Evolutionary conservation across 768 basidiomycete genomes (phyloP).

Genomic region (Cystoderma amianthinum): DNA sequence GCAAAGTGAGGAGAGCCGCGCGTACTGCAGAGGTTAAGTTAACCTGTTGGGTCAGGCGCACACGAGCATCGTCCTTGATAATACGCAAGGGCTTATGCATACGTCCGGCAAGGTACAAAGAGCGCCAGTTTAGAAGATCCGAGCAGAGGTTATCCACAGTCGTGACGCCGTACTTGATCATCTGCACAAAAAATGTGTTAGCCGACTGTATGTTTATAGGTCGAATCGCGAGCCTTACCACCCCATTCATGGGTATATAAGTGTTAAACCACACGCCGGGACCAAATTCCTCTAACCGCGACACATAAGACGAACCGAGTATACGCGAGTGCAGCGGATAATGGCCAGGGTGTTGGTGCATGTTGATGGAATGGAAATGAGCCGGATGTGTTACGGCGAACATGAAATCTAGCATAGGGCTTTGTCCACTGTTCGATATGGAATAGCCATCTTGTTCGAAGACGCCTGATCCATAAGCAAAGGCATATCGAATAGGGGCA

Average conservation of each 20-base stretch:
- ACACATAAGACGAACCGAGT: constrained; percentile 79
- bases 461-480: constrained; percentile 96
- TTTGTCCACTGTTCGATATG: constrained; percentile 17
- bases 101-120: constrained; percentile 89
- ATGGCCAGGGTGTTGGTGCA: constrained; percentile 86
- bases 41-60: constrained; percentile 87
- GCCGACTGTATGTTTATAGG: neutral
- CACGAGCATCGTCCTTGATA: constrained; percentile 87
- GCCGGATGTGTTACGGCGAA: constrained; percentile 91
- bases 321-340: constrained; percentile 87
- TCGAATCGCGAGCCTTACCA: constrained; percentile 49
- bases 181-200: constrained; percentile 33
- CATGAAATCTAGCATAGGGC: constrained; percentile 93
- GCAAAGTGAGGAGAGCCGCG: constrained; percentile 83
- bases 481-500: constrained; percentile 92
- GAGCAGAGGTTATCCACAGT: constrained; percentile 84
- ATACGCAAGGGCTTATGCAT: constrained; percentile 97
- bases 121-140: constrained; percentile 89
- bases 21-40: constrained; percentile 90
- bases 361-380: constrained; percentile 95
- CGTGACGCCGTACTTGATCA: constrained; percentile 95
- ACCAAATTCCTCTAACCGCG: constrained; percentile 61
- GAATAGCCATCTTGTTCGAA: constrained; percentile 86
- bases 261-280: constrained; percentile 98
- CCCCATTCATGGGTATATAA: constrained; percentile 75